Percentiles rank a stretch among this genome's conserved stretches.
Conservation (phyloP, 192 early-diverging fungal genomes). For the Spizellomyces sp. region DNA sequence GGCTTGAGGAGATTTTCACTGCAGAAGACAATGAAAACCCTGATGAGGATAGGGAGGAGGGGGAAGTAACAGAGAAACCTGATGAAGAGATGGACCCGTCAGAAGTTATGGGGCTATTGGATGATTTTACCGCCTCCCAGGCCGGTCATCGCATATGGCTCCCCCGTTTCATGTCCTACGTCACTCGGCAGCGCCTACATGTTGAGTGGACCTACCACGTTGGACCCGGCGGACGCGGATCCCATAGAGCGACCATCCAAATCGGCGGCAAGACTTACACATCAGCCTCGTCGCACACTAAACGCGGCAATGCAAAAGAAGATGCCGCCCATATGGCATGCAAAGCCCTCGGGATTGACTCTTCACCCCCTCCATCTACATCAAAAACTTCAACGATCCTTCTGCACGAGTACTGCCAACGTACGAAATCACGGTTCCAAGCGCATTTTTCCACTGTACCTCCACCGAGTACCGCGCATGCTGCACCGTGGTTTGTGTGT, state of each 20-base stretch:
- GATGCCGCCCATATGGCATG: slow-evolving; percentile 21
- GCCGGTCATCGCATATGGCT: neutral
- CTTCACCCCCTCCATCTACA: neutral
- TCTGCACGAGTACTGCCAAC: slow-evolving; percentile 18
- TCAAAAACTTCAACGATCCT: neutral
- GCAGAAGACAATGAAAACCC: neutral
- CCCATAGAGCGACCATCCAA: slow-evolving; percentile 1
- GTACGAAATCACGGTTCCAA: neutral
- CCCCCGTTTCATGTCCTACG: neutral
- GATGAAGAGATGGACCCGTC: neutral
- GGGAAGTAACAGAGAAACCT: neutral
- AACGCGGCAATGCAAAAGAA: slow-evolving; percentile 15
- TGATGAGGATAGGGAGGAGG: slow-evolving; percentile 15
- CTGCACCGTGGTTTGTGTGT: neutral
- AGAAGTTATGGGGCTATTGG: neutral
- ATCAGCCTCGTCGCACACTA: slow-evolving; percentile 11
- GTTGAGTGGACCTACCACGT: slow-evolving; percentile 4
- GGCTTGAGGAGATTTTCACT: slow-evolving; percentile 14
- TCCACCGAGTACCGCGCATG: neutral
- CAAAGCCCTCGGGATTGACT: neutral
- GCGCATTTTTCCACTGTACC: neutral
- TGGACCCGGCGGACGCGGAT: neutral
- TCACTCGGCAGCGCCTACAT: neutral
- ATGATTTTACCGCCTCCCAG: neutral
- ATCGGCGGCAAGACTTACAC: slow-evolving; percentile 7